A percentile compares a stretch with the other conserved stretches of the same genome.
Conservation (phyloP, 768 basidiomycete species). For the Coprinopsis strossmayeri region DNA sequence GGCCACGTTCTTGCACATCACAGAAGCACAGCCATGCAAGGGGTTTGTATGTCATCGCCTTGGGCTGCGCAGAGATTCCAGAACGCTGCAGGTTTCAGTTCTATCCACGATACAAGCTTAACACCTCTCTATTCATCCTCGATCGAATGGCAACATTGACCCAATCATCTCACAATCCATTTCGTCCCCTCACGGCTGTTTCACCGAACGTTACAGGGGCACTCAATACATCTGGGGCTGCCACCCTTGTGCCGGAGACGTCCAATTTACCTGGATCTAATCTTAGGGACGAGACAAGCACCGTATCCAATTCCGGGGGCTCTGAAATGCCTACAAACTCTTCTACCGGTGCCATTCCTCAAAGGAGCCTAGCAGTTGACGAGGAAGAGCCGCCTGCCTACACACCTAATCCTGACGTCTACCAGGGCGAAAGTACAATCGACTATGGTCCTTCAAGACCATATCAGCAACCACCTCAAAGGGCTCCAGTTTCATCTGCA, state of each 20-base stretch:
- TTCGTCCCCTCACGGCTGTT: neutral
- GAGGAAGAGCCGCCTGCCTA: constrained; percentile 54
- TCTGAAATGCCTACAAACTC: neutral
- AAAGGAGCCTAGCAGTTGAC: neutral
- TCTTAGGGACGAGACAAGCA: neutral
- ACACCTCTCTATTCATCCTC: neutral
- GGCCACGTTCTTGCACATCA: neutral
- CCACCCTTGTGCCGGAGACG: neutral
- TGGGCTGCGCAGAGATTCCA: too few relatives aligned
- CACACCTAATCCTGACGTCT: constrained; percentile 45
- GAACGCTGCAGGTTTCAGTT: too few relatives aligned
- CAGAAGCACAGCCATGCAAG: neutral
- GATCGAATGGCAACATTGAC: neutral
- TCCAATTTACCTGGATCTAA: neutral
- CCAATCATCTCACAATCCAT: neutral
- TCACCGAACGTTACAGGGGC: neutral
- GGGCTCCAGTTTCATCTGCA: constrained; percentile 7
- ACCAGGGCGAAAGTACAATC: constrained; percentile 54
- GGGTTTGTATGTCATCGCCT: neutral
- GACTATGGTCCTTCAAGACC: constrained; percentile 59
- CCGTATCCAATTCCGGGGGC: neutral
- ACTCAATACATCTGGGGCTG: neutral
- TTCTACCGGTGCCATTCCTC: neutral
- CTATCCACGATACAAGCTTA: constrained; percentile 22
- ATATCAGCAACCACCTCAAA: constrained; percentile 37